These are phyloP conservation scores for Pyrus pyrifolia DNA, from an alignment of 306 rosid species.

Conservation along the genomic window DNA sequence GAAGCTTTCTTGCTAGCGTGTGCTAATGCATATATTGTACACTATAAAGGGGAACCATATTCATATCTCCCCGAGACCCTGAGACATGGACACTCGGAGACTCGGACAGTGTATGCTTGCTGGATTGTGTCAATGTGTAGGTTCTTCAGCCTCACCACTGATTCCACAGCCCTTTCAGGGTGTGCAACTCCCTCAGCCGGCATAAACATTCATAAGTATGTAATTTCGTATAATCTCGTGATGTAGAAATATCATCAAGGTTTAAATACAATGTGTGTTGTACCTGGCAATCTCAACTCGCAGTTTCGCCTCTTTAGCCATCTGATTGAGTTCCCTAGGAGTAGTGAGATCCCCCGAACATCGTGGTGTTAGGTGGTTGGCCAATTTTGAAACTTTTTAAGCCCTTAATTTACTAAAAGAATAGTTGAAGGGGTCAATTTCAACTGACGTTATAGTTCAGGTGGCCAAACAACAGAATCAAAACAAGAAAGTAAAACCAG, in stretches of 20 bases:
- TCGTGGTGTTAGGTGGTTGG: slow-evolving; percentile 21
- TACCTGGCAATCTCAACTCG: slow-evolving; percentile 88
- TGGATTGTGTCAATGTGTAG: slow-evolving; percentile 61
- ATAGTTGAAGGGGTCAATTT: too few relatives aligned
- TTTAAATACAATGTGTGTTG: neutral
- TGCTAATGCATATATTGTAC: too few relatives aligned
- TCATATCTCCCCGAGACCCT: too few relatives aligned
- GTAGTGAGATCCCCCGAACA: slow-evolving; percentile 43
- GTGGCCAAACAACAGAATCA: too few relatives aligned
- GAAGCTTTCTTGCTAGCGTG: too few relatives aligned
- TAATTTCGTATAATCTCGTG: neutral
- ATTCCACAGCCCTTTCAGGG: slow-evolving; percentile 78
- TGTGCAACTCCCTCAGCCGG: slow-evolving; percentile 62
- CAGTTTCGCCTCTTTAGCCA: slow-evolving; percentile 84
- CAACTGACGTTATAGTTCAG: too few relatives aligned
- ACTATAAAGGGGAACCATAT: too few relatives aligned
- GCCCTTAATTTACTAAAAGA: too few relatives aligned
- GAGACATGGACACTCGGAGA: neutral
- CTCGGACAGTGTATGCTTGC: slow-evolving; percentile 58
- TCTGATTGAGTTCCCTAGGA: slow-evolving; percentile 58
- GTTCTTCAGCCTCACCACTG: slow-evolving; percentile 67
- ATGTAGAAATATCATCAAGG: neutral
- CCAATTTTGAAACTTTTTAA: too few relatives aligned
- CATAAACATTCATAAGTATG: neutral
- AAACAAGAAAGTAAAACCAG: too few relatives aligned